Conservation (phyloP, 2,329 filamentous ascomycete genomes). For the Colletotrichum sp. region DNA sequence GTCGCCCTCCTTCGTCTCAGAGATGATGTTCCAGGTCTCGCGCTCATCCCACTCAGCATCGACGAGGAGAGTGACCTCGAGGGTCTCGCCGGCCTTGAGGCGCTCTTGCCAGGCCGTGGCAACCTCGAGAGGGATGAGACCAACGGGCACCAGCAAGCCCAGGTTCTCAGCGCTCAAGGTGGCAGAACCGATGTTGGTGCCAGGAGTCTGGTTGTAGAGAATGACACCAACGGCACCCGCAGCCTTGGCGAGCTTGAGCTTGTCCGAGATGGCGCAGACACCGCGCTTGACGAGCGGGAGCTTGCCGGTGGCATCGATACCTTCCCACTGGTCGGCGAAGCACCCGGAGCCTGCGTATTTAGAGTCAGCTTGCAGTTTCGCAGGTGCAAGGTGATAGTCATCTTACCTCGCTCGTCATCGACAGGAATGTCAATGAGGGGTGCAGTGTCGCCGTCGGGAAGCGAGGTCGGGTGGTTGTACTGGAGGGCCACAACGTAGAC, state of each 20-base stretch:
- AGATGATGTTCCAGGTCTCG: slow-evolving; percentile 45
- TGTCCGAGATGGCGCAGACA: slow-evolving; percentile 45
- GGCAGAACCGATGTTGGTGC: slow-evolving; percentile 46
- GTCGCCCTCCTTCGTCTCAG: slow-evolving; percentile 48
- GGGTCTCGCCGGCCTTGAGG: slow-evolving; percentile 35
- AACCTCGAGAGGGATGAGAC: slow-evolving; percentile 38
- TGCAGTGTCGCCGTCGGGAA: slow-evolving; percentile 38
- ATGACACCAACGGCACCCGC: slow-evolving; percentile 51
- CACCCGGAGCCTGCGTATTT: slow-evolving; percentile 39
- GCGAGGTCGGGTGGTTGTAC: slow-evolving; percentile 51
- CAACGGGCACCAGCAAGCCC: slow-evolving; percentile 39
- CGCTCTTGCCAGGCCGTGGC: slow-evolving; percentile 39
- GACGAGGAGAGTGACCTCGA: slow-evolving; percentile 39
- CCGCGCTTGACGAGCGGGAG: slow-evolving; percentile 52
- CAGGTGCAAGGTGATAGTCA: accelerated
- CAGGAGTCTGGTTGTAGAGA: slow-evolving; percentile 66
- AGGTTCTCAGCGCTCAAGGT: slow-evolving; percentile 55
- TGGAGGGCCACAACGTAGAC: slow-evolving; percentile 48
- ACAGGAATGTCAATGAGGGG: slow-evolving; percentile 41
- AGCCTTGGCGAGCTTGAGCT: slow-evolving; percentile 47
- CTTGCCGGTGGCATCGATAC: slow-evolving; percentile 48
- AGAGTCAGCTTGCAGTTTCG: neutral
- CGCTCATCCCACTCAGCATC: slow-evolving; percentile 41
- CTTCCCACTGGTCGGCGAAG: slow-evolving; percentile 48
- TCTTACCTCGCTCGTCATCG: slow-evolving; percentile 33